These are phyloP conservation scores for Cladophialophora chaetospira DNA, from an alignment of 2,329 filamentous ascomycete genomes.

Conservation along the genomic window DNA sequence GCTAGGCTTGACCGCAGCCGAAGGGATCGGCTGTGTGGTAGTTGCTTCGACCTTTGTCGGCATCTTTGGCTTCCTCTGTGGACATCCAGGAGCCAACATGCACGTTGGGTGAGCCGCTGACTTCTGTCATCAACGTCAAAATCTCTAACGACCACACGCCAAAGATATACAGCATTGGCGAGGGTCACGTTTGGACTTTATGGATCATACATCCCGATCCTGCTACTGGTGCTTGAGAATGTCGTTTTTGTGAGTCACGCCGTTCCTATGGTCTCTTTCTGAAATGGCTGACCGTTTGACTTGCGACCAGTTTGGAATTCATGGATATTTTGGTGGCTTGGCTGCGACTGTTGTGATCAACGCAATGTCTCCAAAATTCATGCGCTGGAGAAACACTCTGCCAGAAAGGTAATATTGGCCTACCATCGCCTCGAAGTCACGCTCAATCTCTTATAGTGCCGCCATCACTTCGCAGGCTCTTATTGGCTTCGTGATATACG, in stretches of 20 bases:
- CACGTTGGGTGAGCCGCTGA: conserved; percentile 2
- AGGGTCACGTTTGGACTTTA: conserved; percentile 14
- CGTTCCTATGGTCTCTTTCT: neutral
- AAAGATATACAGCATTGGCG: conserved; percentile 6
- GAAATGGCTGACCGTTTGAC: neutral
- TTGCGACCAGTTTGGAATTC: conserved; percentile 9
- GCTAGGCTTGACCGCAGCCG: conserved; percentile 6
- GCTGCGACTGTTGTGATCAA: conserved; percentile 1
- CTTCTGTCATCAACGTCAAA: neutral
- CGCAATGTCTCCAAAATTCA: neutral
- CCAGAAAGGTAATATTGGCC: conserved; percentile 3
- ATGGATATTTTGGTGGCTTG: conserved; percentile 4
- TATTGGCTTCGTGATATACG: conserved; percentile 10
- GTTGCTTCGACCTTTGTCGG: neutral
- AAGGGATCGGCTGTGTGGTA: neutral
- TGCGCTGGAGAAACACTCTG: conserved; percentile 8
- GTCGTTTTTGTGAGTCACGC: conserved; percentile 9
- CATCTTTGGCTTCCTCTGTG: conserved; percentile 7
- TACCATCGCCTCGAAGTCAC: neutral
- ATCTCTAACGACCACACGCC: neutral
- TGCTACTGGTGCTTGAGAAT: conserved; percentile 9
- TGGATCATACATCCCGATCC: conserved; percentile 7
- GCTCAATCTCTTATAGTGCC: neutral
- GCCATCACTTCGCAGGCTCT: conserved; percentile 4
- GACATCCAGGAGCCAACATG: conserved; percentile 10